Percentiles rank a stretch among this genome's conserved stretches.
Conservation (phyloP, 2,329 filamentous ascomycete species). For the Fusarium kyushuense region DNA sequence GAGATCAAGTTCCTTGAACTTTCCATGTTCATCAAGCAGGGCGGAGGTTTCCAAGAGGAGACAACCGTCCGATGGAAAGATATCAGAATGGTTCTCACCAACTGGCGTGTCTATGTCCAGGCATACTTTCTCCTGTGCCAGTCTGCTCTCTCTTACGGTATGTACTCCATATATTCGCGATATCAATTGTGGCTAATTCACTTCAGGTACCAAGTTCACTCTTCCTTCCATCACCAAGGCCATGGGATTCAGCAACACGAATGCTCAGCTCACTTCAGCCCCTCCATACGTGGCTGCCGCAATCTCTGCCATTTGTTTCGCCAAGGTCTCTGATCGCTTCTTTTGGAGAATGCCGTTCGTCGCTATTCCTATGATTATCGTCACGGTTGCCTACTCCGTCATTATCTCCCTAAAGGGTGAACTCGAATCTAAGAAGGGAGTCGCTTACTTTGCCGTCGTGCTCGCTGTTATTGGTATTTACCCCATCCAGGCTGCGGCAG, state of each 20-base stretch:
- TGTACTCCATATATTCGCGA: accelerated
- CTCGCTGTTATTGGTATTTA: slow-evolving; percentile 42
- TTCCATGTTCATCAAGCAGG: slow-evolving; percentile 51
- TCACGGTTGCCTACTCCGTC: slow-evolving; percentile 38
- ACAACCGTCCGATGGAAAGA: slow-evolving; percentile 42
- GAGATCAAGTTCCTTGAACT: slow-evolving; percentile 47
- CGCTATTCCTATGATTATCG: slow-evolving; percentile 36
- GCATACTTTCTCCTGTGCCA: slow-evolving; percentile 49
- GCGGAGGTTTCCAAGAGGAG: slow-evolving; percentile 45
- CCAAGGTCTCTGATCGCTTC: slow-evolving; percentile 75
- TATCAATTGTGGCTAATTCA: neutral
- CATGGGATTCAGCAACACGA: slow-evolving; percentile 47
- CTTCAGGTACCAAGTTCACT: slow-evolving; percentile 45
- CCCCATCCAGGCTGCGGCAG: slow-evolving; percentile 41
- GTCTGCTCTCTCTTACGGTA: slow-evolving; percentile 47
- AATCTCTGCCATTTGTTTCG: slow-evolving; percentile 71
- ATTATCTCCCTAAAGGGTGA: slow-evolving; percentile 39
- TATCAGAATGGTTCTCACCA: slow-evolving; percentile 46
- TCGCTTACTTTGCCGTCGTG: slow-evolving; percentile 38
- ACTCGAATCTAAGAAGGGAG: slow-evolving; percentile 37
- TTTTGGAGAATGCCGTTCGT: slow-evolving; percentile 47
- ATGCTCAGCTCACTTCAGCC: slow-evolving; percentile 61
- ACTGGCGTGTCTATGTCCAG: slow-evolving; percentile 50
- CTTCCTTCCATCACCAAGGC: slow-evolving; percentile 44
- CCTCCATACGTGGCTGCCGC: slow-evolving; percentile 72